Evolutionary conservation across 805 yeast species (phyloP), one percentile per base, ranked within the genome.

Genomic region (Suhomyces pyralidae): DNA sequence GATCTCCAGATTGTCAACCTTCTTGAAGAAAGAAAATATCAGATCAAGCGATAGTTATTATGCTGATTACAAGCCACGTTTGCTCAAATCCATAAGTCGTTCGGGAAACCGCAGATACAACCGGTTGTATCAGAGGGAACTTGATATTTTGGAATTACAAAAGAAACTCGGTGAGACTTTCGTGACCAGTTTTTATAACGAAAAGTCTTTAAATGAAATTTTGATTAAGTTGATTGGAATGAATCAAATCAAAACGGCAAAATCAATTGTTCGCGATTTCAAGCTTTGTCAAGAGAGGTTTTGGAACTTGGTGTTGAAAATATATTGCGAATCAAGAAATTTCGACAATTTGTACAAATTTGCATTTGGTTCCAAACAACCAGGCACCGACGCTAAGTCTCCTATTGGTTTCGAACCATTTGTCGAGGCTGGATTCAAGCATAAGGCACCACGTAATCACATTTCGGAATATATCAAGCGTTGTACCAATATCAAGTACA

Each of bases 391-490:
- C 1, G 75, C 72, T 26, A 85, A 81, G 55, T 82, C 94, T 0
- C 87, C 89, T 0, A 87, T 90, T 42, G 91, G 93, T 0, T 85
- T 85, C 54, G 78, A 76, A 54, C 84, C 86, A 0, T 84, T 90
- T 57, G 87, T 76, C 51, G 71, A 78, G 14, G 79, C 81, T 38
- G 77, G 85, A 38, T 60, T 80, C 40, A 61, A 60, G 4, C 75
- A 74, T 51, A 73, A 78, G 3, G 88, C 84, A 0, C 85, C 85
- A 30, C 69, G 75, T 38, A 71, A 81, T 20, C 84, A 84, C 47
- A 89, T 93, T 1, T 77, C 84, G 0, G 61, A 69, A 17, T 89
- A 85, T 59, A 78, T 90, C 17, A 69, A 74, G 15, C 68, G 82
- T 66, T 83, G 88, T 58, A 61, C 67, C 3, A 70, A 69, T 20